phyloP scores from a whole-genome alignment of 2,329 filamentous ascomycete species.

The Botrytis fabae region DNA sequence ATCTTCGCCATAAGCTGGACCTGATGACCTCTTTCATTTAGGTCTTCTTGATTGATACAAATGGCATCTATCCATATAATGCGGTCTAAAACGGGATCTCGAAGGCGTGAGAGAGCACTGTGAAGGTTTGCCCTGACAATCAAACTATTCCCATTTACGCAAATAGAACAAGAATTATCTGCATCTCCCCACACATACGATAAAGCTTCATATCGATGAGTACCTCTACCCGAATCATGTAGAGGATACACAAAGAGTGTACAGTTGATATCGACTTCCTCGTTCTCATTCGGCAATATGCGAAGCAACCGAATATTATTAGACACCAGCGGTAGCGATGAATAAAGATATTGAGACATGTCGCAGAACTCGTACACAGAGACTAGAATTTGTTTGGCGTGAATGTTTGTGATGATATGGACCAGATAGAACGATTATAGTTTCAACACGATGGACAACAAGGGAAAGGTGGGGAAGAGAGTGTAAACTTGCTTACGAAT shows the following conservation, averaged over 20 bases:
- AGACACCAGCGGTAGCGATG: not conserved
- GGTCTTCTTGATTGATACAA: not conserved
- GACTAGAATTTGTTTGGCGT: too few species aligned
- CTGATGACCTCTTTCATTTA: constrained; percentile 15
- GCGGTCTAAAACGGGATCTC: not conserved
- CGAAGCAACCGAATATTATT: constrained; percentile 23
- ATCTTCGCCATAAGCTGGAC: constrained; percentile 25
- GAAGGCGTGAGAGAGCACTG: not conserved
- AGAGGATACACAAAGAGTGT: constrained; percentile 26
- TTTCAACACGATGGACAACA: too few species aligned
- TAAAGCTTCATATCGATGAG: constrained; percentile 21
- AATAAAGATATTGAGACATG: not conserved
- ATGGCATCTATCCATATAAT: not conserved
- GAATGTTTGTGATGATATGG: too few species aligned
- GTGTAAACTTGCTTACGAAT: too few species aligned
- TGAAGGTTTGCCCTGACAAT: not conserved
- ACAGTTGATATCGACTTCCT: not conserved
- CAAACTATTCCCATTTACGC: not conserved
- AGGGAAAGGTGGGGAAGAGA: too few species aligned
- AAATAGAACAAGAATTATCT: not conserved
- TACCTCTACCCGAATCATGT: constrained; percentile 22
- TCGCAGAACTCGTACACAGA: too few species aligned
- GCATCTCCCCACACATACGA: not conserved
- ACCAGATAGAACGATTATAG: too few species aligned
- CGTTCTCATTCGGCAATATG: constrained; percentile 18